phyloP scores from a whole-genome alignment of 805 yeast genomes.

The Teunomyces tritomae region DNA sequence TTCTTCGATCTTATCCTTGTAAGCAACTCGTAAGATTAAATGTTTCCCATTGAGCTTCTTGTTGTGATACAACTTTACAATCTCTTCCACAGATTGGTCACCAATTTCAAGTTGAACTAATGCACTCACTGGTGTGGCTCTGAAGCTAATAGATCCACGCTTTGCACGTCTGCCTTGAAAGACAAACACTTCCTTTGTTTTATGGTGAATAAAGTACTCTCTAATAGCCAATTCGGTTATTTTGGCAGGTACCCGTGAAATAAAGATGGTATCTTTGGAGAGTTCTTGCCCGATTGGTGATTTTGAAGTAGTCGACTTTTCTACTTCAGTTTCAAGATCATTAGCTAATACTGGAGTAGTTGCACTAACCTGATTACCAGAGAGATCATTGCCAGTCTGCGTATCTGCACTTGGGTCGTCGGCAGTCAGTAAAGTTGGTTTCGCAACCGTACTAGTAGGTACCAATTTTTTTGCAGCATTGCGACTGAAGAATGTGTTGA shows the following conservation, averaged over 20 bases:
- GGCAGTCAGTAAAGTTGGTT: not conserved
- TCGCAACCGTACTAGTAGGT: not conserved
- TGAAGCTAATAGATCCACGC: slow-evolving; percentile 23
- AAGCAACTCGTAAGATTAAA: slow-evolving; percentile 3
- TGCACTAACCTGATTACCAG: not conserved
- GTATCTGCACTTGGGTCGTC: not conserved
- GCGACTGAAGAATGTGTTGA: not conserved
- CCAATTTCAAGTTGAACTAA: slow-evolving; percentile 43
- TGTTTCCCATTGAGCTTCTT: slow-evolving; percentile 31
- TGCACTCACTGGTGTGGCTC: slow-evolving; percentile 45
- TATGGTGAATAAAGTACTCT: slow-evolving; percentile 42
- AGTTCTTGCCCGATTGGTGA: not conserved
- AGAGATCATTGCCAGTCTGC: too few species aligned
- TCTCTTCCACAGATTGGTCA: slow-evolving; percentile 39
- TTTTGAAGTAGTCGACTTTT: slow-evolving; percentile 21
- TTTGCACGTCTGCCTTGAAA: slow-evolving; percentile 36
- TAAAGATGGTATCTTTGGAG: slow-evolving; percentile 41
- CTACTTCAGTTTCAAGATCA: not conserved
- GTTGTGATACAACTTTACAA: slow-evolving; percentile 38
- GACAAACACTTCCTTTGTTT: slow-evolving; percentile 48
- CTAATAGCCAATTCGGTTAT: slow-evolving; percentile 45
- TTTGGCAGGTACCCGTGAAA: slow-evolving; percentile 38
- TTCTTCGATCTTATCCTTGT: slow-evolving; percentile 1
- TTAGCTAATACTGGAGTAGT: not conserved
- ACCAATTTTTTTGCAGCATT: slow-evolving; percentile 5